Evolutionary conservation across 441 rosid species (phyloP), one percentile per base, ranked within the genome.

Genomic region (Metrosideros polymorpha): DNA sequence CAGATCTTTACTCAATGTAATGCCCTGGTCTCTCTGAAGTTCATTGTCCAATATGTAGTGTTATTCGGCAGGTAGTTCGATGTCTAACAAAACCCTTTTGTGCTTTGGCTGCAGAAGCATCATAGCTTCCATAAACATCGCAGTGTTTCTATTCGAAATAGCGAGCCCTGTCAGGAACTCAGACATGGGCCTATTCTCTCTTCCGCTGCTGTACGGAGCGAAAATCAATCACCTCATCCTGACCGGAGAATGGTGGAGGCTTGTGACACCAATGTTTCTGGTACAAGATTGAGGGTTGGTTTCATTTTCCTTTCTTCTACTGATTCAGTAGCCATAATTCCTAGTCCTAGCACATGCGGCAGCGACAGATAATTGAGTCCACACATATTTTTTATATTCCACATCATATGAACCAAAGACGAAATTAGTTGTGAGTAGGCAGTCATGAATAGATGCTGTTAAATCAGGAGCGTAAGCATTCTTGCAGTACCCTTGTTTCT

Each of bases 251-350:
- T 97, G 99, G 99, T 97, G 99, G 99, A 93, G 98, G 91, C 97
- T 97, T 9, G 88, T 97, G 90, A 97, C 98, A 14, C 98, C 99
- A 56, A 97, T 95, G 97, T 97, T 97, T 97, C 99, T 95, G 98
- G 99, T 97, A 97, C 99, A 95, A 91, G 96, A 94, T 92, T 93
- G 90, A 93, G 89, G 90, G 90, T 87, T 94, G 94, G 98, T 97
- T 95, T 92, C 93, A 94, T 95, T 90, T 92, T 92, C 88, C 91
- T 86, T 89, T 87, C 66, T 91, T 87, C 53, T 75, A 12, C 56
- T 75, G 83, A 85, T 87, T 82, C 82, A 84, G 32, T 45, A 32
- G 85, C 86, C 89, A 82, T 85, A 85, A 84, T 86, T 85, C 89
- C 85, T 14, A 76, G 51, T 19, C 42, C 24, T 35, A 35, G n/a